Base-by-base conservation (phyloP, 306 rosid species). In the Malus orientalis region DNA sequence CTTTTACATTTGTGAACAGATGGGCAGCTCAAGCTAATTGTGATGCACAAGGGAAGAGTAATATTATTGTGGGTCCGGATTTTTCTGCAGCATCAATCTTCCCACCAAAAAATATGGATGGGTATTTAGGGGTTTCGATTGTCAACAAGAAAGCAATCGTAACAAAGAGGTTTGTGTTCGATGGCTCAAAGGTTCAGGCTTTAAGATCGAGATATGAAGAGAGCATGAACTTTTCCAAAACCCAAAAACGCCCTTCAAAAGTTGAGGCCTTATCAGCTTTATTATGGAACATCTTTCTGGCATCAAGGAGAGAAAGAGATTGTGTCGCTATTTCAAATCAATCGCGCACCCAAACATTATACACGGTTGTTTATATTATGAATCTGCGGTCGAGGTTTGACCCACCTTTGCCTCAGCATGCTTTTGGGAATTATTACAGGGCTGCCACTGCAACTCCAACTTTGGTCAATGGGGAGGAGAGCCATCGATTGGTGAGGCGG, bases 241-340 rank as follows among this genome's bases (percentile, higher is more conserved):
- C 29, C 49, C 67, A 33, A 55, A 73, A 62, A 66, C 79, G 18
- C 1, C 90, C 90, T 1, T 84, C 90, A 0, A 60, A 90, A 4
- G 84, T 88, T 2, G 90, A 88, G 75, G 86, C 89, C n/a, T 78
- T 90, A 5, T 74, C 88, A 18, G 77, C 87, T 20, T 88, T 90
- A 71, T 66, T 88, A 47, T 85, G 86, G 88, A 73, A 75, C 13
- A 85, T 85, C 3, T 85, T 87, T 38, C 75, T 87, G 47, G 12
- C 25, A 11, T 11, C 18, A 59, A 59, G 64, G 64, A n/a, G 61
- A 11, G 2, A 57, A 20, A 20, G 16, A 3, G 13, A 12, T 2
- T 12, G 16, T 3, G 16, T 12, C 15, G 1, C 5, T 45, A 45
- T 45, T 12, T 1, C 4, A 45, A 45, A 11, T 12, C 16, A 44